Conservation (phyloP, 768 basidiomycete genomes). For the Auricularia sp. region DNA sequence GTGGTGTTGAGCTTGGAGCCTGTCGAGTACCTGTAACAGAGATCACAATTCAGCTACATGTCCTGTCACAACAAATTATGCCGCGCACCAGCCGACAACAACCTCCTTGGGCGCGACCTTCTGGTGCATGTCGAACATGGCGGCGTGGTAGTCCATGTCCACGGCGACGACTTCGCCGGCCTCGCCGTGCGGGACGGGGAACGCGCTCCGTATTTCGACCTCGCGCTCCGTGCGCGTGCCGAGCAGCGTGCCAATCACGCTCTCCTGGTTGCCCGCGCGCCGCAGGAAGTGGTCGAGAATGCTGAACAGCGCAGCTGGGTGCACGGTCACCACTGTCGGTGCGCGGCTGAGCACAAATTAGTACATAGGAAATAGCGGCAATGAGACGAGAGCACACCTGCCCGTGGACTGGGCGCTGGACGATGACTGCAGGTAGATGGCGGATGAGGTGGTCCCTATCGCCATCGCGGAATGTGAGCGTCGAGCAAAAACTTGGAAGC, state of each 20-base stretch:
- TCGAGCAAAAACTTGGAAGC: background rate
- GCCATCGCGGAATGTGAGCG: slow-evolving; percentile 5
- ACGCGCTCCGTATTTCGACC: slow-evolving; percentile 63
- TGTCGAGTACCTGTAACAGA: slow-evolving; percentile 70
- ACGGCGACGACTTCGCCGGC: slow-evolving; percentile 89
- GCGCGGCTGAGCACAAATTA: slow-evolving; percentile 39
- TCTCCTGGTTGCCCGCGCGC: slow-evolving; percentile 65
- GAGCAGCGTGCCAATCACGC: slow-evolving; percentile 92
- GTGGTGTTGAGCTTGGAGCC: slow-evolving; percentile 86
- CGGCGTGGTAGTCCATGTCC: slow-evolving; percentile 91
- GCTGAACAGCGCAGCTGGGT: slow-evolving; percentile 87
- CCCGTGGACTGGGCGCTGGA: background rate
- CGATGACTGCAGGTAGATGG: slow-evolving; percentile 10
- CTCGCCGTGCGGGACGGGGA: slow-evolving; percentile 89
- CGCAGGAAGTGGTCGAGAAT: slow-evolving; percentile 96
- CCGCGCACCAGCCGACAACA: slow-evolving; percentile 86
- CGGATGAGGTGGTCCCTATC: slow-evolving; percentile 9
- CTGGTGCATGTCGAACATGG: slow-evolving; percentile 85
- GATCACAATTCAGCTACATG: background rate
- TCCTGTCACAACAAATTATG: background rate
- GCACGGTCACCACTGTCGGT: slow-evolving; percentile 68
- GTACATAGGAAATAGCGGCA: background rate
- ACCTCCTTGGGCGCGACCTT: slow-evolving; percentile 78
- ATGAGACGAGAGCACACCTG: background rate
- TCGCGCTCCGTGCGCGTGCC: slow-evolving; percentile 57